Evolutionary conservation across 352 stramenopile genomes (phyloP), one percentile per base, ranked within the genome.

Genomic region (Plasmopara muralis): DNA sequence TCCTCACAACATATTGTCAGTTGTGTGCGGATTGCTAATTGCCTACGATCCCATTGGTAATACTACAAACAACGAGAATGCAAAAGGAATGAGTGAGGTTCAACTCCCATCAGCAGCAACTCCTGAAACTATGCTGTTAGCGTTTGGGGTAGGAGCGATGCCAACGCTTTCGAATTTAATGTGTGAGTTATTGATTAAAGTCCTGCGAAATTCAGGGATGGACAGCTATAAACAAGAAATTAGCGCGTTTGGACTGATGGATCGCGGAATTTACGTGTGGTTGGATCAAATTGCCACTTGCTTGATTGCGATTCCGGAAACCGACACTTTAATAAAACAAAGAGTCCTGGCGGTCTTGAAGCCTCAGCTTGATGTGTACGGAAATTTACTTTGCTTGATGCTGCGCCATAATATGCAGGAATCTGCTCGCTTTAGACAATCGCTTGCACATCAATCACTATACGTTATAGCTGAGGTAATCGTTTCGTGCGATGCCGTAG

Each of bases 11-110:
- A 77, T 89, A 35, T 57, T 92, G 12, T 76, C 72, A 0, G 70
- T 88, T 8, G 44, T 92, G 2, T 81, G 72, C 48, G 80, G 60
- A n/a, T 50, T 86, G 37, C 77, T 88, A n/a, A 64, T 87, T 18
- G 74, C 81, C 34, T 74, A 65, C 20, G 41, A 28, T 18, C 53
- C 57, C 47, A 42, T 56, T 9, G 43, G 43, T 20, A 48, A 8
- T 31, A 20, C 28, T 29, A 7, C 18, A 14, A 51, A 47, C 46
- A 28, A 6, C 9, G 20, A 60, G 6, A 35, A 29, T 16, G 7
- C 9, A 8, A 31, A 54, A 43, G 15, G 14, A 9, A 29, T 25
- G 12, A 29, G 5, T 12, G 18, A 42, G 54, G 13, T 37, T 15
- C 6, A 48, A 42, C 29, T 44, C 6, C 18, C 47, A 14, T 33